Conservation (phyloP, 73 alveolate genomes). For the Vitrella brassicaformis region DNA sequence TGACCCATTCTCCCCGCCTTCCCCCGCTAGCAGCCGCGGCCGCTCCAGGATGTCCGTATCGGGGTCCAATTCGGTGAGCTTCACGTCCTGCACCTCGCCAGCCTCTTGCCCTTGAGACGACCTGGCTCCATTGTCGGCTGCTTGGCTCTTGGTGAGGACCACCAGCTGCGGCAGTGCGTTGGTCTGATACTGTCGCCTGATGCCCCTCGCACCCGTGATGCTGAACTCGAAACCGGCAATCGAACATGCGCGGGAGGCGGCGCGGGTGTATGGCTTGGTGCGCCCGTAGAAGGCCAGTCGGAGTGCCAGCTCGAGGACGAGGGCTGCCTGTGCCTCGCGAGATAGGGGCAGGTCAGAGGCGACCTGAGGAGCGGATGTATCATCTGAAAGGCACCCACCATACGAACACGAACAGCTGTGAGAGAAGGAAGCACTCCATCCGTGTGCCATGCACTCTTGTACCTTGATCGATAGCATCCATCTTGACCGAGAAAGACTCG, state of each 20-base stretch:
- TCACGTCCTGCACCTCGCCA: neutral
- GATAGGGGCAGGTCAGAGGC: too few relatives aligned
- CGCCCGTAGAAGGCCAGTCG: neutral
- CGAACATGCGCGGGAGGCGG: neutral
- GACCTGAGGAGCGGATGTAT: too few relatives aligned
- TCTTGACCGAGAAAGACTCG: too few relatives aligned
- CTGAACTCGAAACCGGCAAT: neutral
- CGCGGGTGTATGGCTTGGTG: neutral
- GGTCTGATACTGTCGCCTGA: neutral
- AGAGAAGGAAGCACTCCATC: too few relatives aligned
- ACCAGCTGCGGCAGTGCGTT: neutral
- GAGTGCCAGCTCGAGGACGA: neutral
- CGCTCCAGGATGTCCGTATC: neutral
- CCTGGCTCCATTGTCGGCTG: neutral
- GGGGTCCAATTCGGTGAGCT: neutral
- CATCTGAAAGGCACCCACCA: too few relatives aligned
- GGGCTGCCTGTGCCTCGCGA: too few relatives aligned
- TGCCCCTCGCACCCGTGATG: neutral
- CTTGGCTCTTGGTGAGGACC: neutral
- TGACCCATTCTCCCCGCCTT: neutral
- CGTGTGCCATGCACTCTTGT: too few relatives aligned
- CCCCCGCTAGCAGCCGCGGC: neutral
- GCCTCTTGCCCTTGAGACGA: neutral
- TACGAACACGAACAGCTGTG: too few relatives aligned
- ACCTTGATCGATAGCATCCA: too few relatives aligned